phyloP scores from a whole-genome alignment of 202 grass and related monocot genomes.

The Brachypodium distachyon region DNA sequence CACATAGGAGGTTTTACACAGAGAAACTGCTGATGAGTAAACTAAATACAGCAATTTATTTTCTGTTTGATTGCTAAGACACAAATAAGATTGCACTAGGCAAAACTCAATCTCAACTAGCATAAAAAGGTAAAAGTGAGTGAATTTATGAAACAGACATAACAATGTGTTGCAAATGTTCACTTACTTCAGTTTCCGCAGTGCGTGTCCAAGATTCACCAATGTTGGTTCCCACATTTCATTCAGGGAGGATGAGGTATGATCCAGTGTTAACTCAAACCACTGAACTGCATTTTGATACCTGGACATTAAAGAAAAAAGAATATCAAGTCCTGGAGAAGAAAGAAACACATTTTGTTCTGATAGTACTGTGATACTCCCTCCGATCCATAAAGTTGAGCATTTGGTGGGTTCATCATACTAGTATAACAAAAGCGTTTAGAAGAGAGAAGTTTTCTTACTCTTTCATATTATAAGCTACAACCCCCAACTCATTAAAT shows the following conservation, averaged over 20 bases:
- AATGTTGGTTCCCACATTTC: conserved; percentile 99
- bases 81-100: not conserved
- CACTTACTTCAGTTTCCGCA: conserved; percentile 83
- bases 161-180: not conserved
- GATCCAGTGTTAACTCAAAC: conserved; percentile 73
- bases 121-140: not conserved
- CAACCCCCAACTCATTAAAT: conserved; percentile 86
- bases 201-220: conserved; percentile 89
- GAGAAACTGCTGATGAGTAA: not conserved
- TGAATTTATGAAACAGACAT: not conserved
- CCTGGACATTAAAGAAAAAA: conserved; percentile 47
- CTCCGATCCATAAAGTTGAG: not conserved
- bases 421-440: not conserved
- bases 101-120: not conserved
- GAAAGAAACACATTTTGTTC: not conserved
- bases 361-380: not conserved
- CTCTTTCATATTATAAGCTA: conserved; percentile 98
- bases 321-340: conserved; percentile 12
- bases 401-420: conserved; percentile 5
- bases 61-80: not conserved
- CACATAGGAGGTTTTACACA: not conserved
- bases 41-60: conserved; percentile 7
- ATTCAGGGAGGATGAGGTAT: conserved; percentile 59
- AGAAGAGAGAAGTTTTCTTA: conserved; percentile 42
- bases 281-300: conserved; percentile 85